phyloP scores from a whole-genome alignment of 1,284 basidiomycete genomes.

The Irpex lacteus region DNA sequence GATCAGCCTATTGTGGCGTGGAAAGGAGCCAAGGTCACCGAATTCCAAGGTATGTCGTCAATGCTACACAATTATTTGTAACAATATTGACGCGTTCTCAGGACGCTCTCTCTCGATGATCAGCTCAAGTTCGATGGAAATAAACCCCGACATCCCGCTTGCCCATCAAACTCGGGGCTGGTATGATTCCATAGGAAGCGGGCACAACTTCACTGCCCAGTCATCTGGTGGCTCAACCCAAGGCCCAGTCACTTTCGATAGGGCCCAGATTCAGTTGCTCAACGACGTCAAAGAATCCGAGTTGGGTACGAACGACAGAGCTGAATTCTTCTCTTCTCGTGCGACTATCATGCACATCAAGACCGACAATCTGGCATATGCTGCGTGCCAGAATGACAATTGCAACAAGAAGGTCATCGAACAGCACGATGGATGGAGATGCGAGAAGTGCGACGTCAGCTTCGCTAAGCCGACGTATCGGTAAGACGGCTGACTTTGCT shows the following conservation, averaged over 20 bases:
- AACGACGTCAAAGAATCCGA: conserved; percentile 82
- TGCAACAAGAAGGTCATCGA: conserved; percentile 94
- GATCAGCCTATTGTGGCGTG: conserved; percentile 83
- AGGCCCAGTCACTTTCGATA: conserved; percentile 53
- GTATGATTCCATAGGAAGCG: conserved; percentile 75
- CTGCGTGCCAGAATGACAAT: conserved; percentile 79
- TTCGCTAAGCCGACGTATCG: conserved; percentile 80
- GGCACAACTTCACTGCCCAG: conserved; percentile 69
- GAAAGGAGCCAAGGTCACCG: conserved; percentile 94
- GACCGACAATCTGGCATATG: conserved; percentile 84
- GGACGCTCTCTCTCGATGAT: conserved; percentile 78
- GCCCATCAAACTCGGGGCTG: conserved; percentile 88
- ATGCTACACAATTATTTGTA: conserved; percentile 6
- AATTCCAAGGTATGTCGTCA: conserved; percentile 74
- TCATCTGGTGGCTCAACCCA: conserved; percentile 42
- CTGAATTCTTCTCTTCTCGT: conserved; percentile 80
- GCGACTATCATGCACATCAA: conserved; percentile 93
- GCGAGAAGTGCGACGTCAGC: conserved; percentile 89
- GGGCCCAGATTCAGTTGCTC: conserved; percentile 72
- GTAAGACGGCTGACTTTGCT: conserved; percentile 35
- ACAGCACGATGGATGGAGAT: conserved; percentile 74
- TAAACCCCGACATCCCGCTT: conserved; percentile 89
- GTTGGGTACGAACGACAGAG: conserved; percentile 76
- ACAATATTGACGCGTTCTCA: conserved; percentile 25
- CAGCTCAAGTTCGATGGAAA: conserved; percentile 66